Conservation (phyloP, 768 basidiomycete genomes). For the Sutorius australiensis region DNA sequence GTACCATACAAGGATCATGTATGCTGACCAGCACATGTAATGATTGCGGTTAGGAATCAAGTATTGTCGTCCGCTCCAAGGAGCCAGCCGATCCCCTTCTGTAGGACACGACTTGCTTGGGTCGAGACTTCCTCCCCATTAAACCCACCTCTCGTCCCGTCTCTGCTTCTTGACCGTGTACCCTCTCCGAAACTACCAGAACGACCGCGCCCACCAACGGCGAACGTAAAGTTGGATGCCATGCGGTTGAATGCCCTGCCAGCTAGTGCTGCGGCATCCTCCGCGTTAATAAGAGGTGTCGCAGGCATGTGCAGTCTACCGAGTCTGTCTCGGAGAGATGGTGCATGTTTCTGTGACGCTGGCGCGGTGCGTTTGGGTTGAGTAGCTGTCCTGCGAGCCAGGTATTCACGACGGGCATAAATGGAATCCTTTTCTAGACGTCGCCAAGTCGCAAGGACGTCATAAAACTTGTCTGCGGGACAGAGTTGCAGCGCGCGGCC, state of each 20-base stretch:
- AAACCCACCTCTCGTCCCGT: slow-evolving; percentile 39
- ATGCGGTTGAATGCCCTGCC: slow-evolving; percentile 75
- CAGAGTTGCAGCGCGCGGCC: slow-evolving; percentile 85
- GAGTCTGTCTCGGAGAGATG: slow-evolving; percentile 58
- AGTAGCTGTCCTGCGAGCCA: slow-evolving; percentile 24
- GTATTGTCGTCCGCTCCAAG: slow-evolving; percentile 73
- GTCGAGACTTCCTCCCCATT: slow-evolving; percentile 61
- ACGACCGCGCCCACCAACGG: slow-evolving; percentile 42
- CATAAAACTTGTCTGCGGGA: slow-evolving; percentile 72
- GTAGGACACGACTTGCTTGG: slow-evolving; percentile 76
- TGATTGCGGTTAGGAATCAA: slow-evolving; percentile 2
- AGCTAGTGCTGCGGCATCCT: slow-evolving; percentile 78
- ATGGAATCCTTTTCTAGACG: slow-evolving; percentile 66
- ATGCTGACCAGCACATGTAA: slow-evolving; percentile 17
- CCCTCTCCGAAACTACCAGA: slow-evolving; percentile 20
- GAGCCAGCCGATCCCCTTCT: slow-evolving; percentile 94
- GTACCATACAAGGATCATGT: slow-evolving; percentile 16
- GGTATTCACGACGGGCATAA: slow-evolving; percentile 43
- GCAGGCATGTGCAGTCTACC: slow-evolving; percentile 66
- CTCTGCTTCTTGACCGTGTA: slow-evolving; percentile 34
- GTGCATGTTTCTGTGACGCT: slow-evolving; percentile 36
- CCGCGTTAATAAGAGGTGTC: slow-evolving; percentile 63
- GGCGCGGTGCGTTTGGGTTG: slow-evolving; percentile 13
- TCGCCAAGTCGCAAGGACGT: slow-evolving; percentile 77
- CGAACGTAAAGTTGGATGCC: slow-evolving; percentile 71